These are phyloP conservation scores for Bruguiera gymnorhiza DNA, from an alignment of 345 rosid species.

Conservation along the genomic window DNA sequence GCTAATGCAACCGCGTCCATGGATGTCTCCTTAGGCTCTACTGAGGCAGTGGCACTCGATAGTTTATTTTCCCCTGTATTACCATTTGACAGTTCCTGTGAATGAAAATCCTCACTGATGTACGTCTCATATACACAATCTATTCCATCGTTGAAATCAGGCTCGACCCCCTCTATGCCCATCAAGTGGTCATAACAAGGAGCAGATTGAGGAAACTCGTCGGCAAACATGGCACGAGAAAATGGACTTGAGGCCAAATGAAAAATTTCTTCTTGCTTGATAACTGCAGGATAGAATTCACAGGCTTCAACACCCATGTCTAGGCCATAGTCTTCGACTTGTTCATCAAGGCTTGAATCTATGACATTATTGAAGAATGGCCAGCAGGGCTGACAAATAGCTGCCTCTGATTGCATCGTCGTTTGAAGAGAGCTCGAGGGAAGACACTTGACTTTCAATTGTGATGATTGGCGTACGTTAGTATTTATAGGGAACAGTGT, in stretches of 20 bases:
- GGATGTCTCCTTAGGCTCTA: slow-evolving; percentile 27
- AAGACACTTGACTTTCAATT: not conserved
- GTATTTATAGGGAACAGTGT: slow-evolving; percentile 19
- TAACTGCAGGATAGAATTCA: slow-evolving; percentile 31
- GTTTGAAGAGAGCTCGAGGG: not conserved
- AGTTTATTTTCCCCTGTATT: not conserved
- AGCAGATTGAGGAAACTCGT: slow-evolving; percentile 15
- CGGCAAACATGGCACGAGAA: slow-evolving; percentile 14
- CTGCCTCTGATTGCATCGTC: slow-evolving; percentile 30
- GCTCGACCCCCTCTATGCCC: slow-evolving; percentile 20
- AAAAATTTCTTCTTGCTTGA: slow-evolving; percentile 14
- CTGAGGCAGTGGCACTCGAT: slow-evolving; percentile 39
- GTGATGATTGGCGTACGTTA: not conserved
- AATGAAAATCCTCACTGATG: slow-evolving; percentile 16
- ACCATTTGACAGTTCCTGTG: slow-evolving; percentile 6
- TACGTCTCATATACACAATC: not conserved
- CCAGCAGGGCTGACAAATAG: slow-evolving; percentile 28
- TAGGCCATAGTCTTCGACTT: not conserved
- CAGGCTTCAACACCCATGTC: slow-evolving; percentile 12
- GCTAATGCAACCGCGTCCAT: not conserved
- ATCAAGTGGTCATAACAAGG: slow-evolving; percentile 10
- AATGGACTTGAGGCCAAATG: slow-evolving; percentile 12
- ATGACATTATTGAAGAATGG: slow-evolving; percentile 17
- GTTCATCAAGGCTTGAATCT: slow-evolving; percentile 19
- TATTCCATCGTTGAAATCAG: slow-evolving; percentile 15